phyloP scores from a whole-genome alignment of 2,329 filamentous ascomycete species.

The Lomentospora prolificans region DNA sequence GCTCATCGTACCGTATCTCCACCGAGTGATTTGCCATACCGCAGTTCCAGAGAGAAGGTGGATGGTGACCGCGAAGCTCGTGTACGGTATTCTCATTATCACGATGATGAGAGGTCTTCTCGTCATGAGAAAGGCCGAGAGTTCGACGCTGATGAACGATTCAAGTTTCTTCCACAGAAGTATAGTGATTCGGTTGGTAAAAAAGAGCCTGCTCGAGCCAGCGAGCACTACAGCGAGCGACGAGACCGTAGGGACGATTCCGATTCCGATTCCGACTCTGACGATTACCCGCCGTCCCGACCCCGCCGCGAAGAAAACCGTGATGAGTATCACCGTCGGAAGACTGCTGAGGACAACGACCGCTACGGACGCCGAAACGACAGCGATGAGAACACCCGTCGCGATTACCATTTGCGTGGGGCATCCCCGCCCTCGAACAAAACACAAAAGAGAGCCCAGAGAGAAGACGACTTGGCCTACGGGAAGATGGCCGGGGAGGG shows the following conservation, averaged over 20 bases:
- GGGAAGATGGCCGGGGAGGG: background rate
- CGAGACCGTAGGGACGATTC: slow-evolving; percentile 17
- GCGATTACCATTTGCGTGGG: slow-evolving; percentile 13
- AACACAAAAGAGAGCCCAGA: background rate
- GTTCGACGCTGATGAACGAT: slow-evolving; percentile 23
- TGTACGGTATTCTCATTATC: slow-evolving; percentile 13
- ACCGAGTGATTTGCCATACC: slow-evolving; percentile 24
- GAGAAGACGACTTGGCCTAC: slow-evolving; percentile 4
- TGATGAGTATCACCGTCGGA: too few species aligned
- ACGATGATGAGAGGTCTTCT: slow-evolving; percentile 3
- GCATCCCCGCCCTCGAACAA: background rate
- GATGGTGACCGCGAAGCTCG: slow-evolving; percentile 18
- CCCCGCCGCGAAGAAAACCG: too few species aligned
- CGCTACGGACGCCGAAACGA: background rate
- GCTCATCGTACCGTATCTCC: slow-evolving; percentile 25
- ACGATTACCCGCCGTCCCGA: too few species aligned
- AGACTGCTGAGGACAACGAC: background rate
- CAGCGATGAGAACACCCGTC: background rate
- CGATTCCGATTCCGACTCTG: slow-evolving; percentile 14
- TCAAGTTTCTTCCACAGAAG: slow-evolving; percentile 38
- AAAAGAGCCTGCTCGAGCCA: slow-evolving; percentile 15
- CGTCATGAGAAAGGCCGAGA: slow-evolving; percentile 14
- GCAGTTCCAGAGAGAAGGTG: slow-evolving; percentile 25
- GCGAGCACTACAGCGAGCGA: slow-evolving; percentile 17
- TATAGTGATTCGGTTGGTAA: slow-evolving; percentile 29